A percentile compares a stretch with the other conserved stretches of the same genome.
Conservation (phyloP, 176 grass and related monocot species). For the Echinochloa phyllopogon region DNA sequence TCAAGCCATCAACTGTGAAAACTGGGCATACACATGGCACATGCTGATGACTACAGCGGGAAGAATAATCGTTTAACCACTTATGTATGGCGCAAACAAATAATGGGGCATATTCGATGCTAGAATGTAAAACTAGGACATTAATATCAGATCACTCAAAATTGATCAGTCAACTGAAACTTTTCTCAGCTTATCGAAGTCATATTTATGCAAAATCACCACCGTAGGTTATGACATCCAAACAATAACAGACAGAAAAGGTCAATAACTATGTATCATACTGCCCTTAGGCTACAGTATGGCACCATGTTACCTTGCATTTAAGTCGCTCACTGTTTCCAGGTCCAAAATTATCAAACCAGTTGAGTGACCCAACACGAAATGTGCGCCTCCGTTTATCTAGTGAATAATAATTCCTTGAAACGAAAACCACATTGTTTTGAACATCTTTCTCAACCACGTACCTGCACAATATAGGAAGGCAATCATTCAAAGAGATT, state of each 20-base stretch:
- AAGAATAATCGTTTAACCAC: neutral
- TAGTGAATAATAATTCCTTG: constrained; percentile 90
- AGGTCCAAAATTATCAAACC: constrained; percentile 69
- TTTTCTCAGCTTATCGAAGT: neutral
- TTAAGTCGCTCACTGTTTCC: constrained; percentile 48
- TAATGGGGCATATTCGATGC: neutral
- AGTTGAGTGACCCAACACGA: constrained; percentile 76
- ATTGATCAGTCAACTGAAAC: neutral
- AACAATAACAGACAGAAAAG: constrained; percentile 7
- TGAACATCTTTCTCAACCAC: constrained; percentile 92
- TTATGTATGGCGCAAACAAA: neutral
- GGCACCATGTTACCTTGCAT: constrained; percentile 78
- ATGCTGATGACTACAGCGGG: neutral
- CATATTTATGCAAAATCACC: neutral
- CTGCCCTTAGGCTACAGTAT: neutral
- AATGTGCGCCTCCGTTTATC: constrained; percentile 85
- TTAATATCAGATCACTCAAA: neutral
- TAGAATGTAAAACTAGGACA: neutral
- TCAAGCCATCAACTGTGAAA: neutral
- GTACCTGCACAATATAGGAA: constrained; percentile 58
- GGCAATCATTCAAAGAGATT: neutral
- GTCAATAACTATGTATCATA: neutral
- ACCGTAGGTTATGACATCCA: neutral
- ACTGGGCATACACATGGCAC: neutral
- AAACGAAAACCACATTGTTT: constrained; percentile 91